Evolutionary conservation across 2,329 filamentous ascomycete genomes (phyloP).

Genomic region (Trichoderma citrinoviride): DNA sequence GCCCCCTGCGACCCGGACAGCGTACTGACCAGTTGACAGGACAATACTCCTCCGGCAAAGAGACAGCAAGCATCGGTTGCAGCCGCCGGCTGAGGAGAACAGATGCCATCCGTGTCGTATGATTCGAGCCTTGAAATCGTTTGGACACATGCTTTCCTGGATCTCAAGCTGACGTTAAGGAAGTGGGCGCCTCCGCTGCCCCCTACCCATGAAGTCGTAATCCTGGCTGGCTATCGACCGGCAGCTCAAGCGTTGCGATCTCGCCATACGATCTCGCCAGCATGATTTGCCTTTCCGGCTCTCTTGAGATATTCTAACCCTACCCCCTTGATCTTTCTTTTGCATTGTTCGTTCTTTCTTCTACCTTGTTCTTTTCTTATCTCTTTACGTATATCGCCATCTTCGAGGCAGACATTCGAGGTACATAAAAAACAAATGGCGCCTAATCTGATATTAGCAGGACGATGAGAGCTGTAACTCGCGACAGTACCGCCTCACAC

Average conservation of each 20-base stretch:
- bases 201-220: conserved; percentile 3
- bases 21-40: conserved; percentile 35
- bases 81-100: conserved; percentile 37
- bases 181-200: conserved; percentile 22
- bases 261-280: background rate
- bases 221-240: background rate
- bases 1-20: conserved; percentile 12
- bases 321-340: background rate
- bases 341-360: background rate
- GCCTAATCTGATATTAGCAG: conserved; percentile 20
- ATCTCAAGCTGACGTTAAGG: conserved; percentile 27
- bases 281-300: background rate
- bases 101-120: background rate
- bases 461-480: conserved; percentile 8
- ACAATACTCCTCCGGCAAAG: conserved; percentile 39
- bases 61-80: conserved; percentile 43
- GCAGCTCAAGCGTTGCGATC: background rate
- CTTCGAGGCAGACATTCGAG: conserved; percentile 3
- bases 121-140: background rate
- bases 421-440: conserved; percentile 16
- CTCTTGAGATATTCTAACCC: background rate
- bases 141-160: conserved; percentile 23
- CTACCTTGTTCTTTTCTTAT: background rate
- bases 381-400: background rate
- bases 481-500: background rate